phyloP scores from a whole-genome alignment of 2,329 filamentous ascomycete genomes.

The Pseudogymnoascus sp. region DNA sequence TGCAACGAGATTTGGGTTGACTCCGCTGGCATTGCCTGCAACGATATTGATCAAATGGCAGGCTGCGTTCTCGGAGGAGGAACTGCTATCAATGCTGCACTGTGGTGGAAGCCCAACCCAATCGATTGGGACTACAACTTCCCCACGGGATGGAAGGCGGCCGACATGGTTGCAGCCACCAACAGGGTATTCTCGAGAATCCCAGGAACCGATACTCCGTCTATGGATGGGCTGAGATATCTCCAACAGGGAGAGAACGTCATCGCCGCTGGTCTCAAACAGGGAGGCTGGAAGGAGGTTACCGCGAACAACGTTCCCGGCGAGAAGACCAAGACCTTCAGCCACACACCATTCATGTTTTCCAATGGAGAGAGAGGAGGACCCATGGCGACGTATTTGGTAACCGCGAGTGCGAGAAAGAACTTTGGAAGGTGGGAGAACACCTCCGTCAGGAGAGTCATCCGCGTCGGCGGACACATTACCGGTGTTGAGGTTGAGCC shows the following conservation, averaged over 20 bases:
- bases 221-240: conserved; percentile 55
- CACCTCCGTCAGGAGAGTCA: conserved; percentile 53
- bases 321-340: conserved; percentile 55
- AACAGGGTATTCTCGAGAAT: conserved; percentile 57
- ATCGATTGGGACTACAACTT: conserved; percentile 65
- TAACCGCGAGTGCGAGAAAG: conserved; percentile 44
- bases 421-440: conserved; percentile 61
- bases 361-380: conserved; percentile 54
- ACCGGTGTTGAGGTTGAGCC: conserved; percentile 61
- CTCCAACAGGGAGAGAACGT: conserved; percentile 55
- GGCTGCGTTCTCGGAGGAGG: conserved; percentile 58
- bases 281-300: conserved; percentile 45
- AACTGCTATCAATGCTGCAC: conserved; percentile 48
- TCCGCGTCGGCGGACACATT: conserved; percentile 51
- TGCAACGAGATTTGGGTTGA: conserved; percentile 6
- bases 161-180: conserved; percentile 50
- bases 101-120: conserved; percentile 56
- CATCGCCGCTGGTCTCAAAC: conserved; percentile 38
- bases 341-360: conserved; percentile 58
- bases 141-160: conserved; percentile 55
- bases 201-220: conserved; percentile 57
- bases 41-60: conserved; percentile 50
- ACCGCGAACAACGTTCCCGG: conserved; percentile 37
- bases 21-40: conserved; percentile 27
- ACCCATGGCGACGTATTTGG: conserved; percentile 61